These are phyloP conservation scores for Linnemannia hyalina DNA, from an alignment of 192 early-diverging fungal species.

Conservation along the genomic window DNA sequence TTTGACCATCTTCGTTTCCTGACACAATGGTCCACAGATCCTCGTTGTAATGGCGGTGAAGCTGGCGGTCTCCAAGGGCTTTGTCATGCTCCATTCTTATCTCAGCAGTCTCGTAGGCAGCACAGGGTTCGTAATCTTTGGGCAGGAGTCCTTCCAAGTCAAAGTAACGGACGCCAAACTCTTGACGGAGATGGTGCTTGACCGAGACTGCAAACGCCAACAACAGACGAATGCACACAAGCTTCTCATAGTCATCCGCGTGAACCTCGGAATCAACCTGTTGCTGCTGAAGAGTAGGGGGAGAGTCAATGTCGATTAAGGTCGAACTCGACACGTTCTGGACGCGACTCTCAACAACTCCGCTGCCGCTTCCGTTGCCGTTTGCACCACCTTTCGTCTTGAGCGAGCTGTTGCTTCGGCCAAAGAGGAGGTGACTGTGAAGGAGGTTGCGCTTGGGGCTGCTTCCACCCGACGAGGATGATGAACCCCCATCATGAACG, in stretches of 20 bases:
- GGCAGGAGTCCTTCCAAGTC: conserved; percentile 68
- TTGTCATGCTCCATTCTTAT: conserved; percentile 12
- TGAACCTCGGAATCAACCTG: background rate
- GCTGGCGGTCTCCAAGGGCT: conserved; percentile 22
- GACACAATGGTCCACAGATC: conserved; percentile 41
- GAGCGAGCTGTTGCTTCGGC: conserved; percentile 14
- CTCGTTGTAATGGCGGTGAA: conserved; percentile 34
- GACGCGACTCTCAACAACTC: background rate
- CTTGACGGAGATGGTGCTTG: conserved; percentile 74
- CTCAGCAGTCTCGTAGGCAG: conserved; percentile 11
- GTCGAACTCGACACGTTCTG: conserved; percentile 29
- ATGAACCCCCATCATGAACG: background rate
- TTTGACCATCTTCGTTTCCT: conserved; percentile 61
- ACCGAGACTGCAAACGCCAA: conserved; percentile 69
- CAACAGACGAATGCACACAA: conserved; percentile 63
- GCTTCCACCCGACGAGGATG: background rate
- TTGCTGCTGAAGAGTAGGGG: background rate
- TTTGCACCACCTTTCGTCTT: background rate
- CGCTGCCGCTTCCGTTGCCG: background rate
- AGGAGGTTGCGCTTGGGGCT: background rate
- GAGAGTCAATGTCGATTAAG: conserved; percentile 24
- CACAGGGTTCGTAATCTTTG: conserved; percentile 40
- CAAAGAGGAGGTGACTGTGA: conserved; percentile 29
- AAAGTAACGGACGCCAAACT: conserved; percentile 68
- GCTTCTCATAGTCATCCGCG: conserved; percentile 67